Base-by-base conservation (phyloP, 192 early-diverging fungal species). In the Coemansia sp. region DNA sequence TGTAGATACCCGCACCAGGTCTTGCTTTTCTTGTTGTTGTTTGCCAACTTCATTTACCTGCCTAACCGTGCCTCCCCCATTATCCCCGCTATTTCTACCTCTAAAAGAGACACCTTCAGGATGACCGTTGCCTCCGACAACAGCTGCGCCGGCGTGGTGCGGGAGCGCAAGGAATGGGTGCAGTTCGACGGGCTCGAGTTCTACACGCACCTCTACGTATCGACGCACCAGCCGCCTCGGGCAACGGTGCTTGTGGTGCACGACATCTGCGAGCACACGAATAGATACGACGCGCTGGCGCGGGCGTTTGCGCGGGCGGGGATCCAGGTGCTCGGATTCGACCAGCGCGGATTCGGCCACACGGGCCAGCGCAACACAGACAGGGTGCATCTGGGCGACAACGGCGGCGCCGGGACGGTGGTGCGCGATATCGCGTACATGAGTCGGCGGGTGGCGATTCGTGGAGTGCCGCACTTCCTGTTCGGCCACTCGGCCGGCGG, bases 271-370 rank as follows among this genome's bases (percentile, higher is more conserved):
- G 89, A 90, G 64, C 87, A 88, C 67, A 70, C 82, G 52, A 62
- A 78, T 58, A 79, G 89, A 11, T 90, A 90, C 73, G 76, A 73
- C 3, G 67, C 72, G 22, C 51, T 87, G 56, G 85, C 80, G 26
- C 60, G 71, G 37, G 45, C 60, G 3, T 84, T 87, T 71, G 84
- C 84, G 10, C 73, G 43, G 0, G 48, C 57, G 1, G 88, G 88
- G 9, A 87, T 90, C 68, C 57, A 82, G 8, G 76, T 81, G n/a
- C 63, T 77, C 16, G 76, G 74, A 6, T 85, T 88, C 37, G 88
- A 88, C 74, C 86, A 89, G 72, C 83, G 85, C 51, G 88, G 88
- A 2, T 87, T 84, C 63, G 88, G 88, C 37, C 73, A 80, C 48
- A 89, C 88, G 0, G 84, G 82, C 26, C 66, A 71, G 13, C 32